Percentiles rank a stretch among this genome's conserved stretches.
Evolutionary conservation across 169 alveolate species (phyloP).

Genomic region (Eimeria maxima): DNA sequence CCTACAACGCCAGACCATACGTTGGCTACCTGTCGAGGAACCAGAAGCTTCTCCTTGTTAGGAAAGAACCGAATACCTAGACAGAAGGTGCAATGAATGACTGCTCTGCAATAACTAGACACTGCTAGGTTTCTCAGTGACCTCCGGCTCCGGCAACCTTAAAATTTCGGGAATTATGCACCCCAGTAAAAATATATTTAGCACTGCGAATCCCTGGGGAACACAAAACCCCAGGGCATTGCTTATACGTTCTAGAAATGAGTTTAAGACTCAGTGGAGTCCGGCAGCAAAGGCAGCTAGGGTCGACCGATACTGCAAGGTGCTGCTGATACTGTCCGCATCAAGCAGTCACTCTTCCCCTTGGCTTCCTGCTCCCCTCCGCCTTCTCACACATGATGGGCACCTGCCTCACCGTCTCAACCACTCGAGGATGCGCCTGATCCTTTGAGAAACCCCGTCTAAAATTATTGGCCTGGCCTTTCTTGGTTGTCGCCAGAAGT

Average conservation of each 20-base stretch:
- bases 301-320: background rate
- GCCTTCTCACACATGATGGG: background rate
- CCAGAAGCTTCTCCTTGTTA: background rate
- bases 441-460: background rate
- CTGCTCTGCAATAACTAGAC: background rate
- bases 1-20: background rate
- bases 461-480: background rate
- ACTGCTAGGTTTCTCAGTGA: background rate
- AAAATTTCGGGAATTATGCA: background rate
- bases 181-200: background rate
- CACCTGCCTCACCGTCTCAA: background rate
- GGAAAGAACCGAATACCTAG: background rate
- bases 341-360: background rate
- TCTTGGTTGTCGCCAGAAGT: constrained; percentile 45
- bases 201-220: background rate
- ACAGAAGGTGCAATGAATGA: background rate
- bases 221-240: background rate
- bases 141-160: background rate
- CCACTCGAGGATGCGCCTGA: background rate
- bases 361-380: no score
- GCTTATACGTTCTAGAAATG: background rate
- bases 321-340: background rate
- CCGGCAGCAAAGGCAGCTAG: background rate
- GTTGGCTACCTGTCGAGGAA: background rate
- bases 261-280: background rate